Conservation (phyloP, 1,139 yeast species). For the Blastobotrys aristatus region DNA sequence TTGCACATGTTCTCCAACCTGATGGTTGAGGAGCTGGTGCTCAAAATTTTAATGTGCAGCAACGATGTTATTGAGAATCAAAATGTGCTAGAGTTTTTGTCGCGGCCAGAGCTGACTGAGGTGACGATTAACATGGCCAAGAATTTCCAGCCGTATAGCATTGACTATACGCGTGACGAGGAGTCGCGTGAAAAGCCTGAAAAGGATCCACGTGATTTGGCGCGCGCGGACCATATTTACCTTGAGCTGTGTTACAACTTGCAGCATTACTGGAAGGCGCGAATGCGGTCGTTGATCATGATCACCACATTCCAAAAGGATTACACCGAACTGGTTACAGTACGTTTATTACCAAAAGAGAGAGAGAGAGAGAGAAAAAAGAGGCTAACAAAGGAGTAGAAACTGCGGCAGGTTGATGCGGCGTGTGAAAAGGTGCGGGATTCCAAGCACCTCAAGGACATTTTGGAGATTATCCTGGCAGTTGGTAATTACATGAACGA, state of each 20-base stretch:
- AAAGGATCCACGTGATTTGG: conserved; percentile 58
- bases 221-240: conserved; percentile 75
- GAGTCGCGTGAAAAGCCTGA: conserved; percentile 40
- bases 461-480: conserved; percentile 70
- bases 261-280: conserved; percentile 76
- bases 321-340: conserved; percentile 55
- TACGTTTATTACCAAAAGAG: conserved; percentile 8
- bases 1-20: conserved; percentile 69
- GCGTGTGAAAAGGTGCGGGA: conserved; percentile 58
- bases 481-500: conserved; percentile 96
- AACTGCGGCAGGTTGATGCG: conserved; percentile 59
- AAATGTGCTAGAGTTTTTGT: conserved; percentile 78
- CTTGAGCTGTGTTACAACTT: conserved; percentile 74
- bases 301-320: conserved; percentile 68
- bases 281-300: conserved; percentile 73
- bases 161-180: conserved; percentile 42
- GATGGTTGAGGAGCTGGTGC: conserved; percentile 58
- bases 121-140: conserved; percentile 62
- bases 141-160: conserved; percentile 67
- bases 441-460: conserved; percentile 60
- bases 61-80: conserved; percentile 59
- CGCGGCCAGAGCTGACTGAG: conserved; percentile 64
- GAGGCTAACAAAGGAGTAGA: conserved; percentile 25
- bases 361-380: not conserved
- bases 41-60: conserved; percentile 67